Percentiles rank a stretch among this genome's conserved stretches.
phyloP scores from a whole-genome alignment of 2,329 filamentous ascomycete genomes.

The Diaporthe eres region DNA sequence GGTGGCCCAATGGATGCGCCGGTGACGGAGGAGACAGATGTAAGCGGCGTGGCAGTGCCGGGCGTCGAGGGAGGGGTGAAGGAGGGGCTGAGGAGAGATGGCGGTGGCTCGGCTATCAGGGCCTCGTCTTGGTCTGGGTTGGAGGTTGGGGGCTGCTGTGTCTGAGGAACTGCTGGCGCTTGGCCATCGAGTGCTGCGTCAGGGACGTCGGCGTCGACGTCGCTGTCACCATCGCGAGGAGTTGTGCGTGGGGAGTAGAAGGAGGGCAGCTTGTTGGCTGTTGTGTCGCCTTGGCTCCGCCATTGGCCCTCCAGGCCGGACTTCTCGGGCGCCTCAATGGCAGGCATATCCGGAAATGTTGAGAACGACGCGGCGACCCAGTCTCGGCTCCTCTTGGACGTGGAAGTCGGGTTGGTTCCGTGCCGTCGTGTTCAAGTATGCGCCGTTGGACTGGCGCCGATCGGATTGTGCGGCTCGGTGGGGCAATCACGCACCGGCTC shows the following conservation, averaged over 20 bases:
- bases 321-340: slow-evolving; percentile 1
- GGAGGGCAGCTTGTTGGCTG: slow-evolving; percentile 44
- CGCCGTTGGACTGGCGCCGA: slow-evolving; percentile 19
- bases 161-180: slow-evolving; percentile 39
- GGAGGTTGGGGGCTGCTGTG: slow-evolving; percentile 29
- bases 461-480: slow-evolving; percentile 34
- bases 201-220: slow-evolving; percentile 43
- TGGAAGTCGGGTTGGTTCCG: background rate
- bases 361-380: background rate
- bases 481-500: slow-evolving; percentile 35
- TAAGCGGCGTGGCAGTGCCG: slow-evolving; percentile 67
- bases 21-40: slow-evolving; percentile 46
- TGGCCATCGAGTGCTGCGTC: slow-evolving; percentile 38
- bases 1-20: slow-evolving; percentile 40
- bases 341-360: slow-evolving; percentile 17
- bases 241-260: slow-evolving; percentile 50
- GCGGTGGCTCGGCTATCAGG: slow-evolving; percentile 53
- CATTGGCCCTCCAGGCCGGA: slow-evolving; percentile 35
- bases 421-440: background rate
- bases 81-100: slow-evolving; percentile 87
- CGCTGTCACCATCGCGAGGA: slow-evolving; percentile 45
- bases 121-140: slow-evolving; percentile 40
- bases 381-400: background rate
- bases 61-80: slow-evolving; percentile 82
- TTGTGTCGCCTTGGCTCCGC: background rate